Conservation (phyloP, 306 rosid species). For the Pachyrhizus erosus region DNA sequence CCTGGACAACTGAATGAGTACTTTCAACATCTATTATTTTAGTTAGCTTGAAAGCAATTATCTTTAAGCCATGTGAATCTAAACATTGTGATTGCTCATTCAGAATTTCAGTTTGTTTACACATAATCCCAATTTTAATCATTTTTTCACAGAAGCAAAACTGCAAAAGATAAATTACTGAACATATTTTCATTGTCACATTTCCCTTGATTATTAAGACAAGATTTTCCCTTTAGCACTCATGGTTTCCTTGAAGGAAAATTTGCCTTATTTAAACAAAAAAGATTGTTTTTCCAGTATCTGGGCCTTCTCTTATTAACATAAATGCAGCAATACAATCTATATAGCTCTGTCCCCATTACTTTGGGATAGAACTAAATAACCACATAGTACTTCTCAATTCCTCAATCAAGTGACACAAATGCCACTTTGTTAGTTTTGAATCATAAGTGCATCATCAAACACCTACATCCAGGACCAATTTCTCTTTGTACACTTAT, state of each 20-base stretch:
- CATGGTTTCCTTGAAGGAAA: constrained; percentile 6
- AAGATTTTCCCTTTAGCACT: background rate
- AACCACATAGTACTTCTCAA: background rate
- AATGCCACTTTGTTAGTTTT: background rate
- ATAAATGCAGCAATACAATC: background rate
- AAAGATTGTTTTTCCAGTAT: background rate
- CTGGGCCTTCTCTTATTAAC: background rate
- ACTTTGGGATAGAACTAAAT: constrained; percentile 15
- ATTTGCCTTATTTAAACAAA: background rate
- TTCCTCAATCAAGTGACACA: background rate
- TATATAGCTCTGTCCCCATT: background rate
- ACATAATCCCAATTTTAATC: background rate
- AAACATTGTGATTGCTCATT: background rate
- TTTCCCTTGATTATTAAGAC: background rate
- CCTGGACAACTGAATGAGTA: constrained; percentile 4
- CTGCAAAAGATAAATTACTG: background rate
- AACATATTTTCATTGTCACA: constrained; percentile 8
- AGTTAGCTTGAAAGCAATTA: constrained; percentile 14
- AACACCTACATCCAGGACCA: background rate
- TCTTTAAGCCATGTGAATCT: background rate
- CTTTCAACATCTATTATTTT: background rate
- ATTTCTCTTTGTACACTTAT: background rate
- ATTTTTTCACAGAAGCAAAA: background rate
- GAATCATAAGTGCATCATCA: background rate
- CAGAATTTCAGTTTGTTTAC: constrained; percentile 24